Evolutionary conservation across 2,329 filamentous ascomycete genomes (phyloP), one percentile per base, ranked within the genome.

Genomic region (Fusarium acutatum): DNA sequence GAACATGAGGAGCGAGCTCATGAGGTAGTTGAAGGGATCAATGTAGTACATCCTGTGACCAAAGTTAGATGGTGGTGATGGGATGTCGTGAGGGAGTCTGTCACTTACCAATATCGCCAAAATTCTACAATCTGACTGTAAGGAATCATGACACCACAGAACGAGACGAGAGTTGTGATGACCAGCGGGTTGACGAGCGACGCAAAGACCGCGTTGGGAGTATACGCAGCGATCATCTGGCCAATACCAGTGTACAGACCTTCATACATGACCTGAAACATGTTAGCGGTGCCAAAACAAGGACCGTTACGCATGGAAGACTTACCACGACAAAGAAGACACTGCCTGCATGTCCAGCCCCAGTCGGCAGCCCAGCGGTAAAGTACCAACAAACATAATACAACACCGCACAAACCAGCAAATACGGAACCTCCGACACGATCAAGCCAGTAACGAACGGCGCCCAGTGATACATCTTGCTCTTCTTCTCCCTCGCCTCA

Each of bases 121-220:
- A 94, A 94, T 1, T 81, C 76, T 7, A 89, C 87, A 30, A 95
- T 86, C 41, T 87, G 86, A 0, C 77, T 77, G 70, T 91, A 93
- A 0, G 92, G 92, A 0, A 94, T 92, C 22, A 94, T 85, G 2
- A 94, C 91, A 68, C 93, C 93, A 74, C 92, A 94, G 83, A 95
- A 95, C 1, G 88, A 89, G 17, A 93, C 86, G 8, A 94, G 84
- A 44, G 89, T 80, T 77, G 86, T 85, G 58, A 91, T 81, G 12
- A 90, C 64, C 1, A 91, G 76, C 0, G 88, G 88, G 72, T 90
- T 90, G 69, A 86, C 85, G 5, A 91, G 83, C 0, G 87, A 83
- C 0, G 89, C 89, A 50, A 91, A 90, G 18, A 89, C 85, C 22
- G 86, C 88, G 68, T 90, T 91, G 1, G 89, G 89, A 0, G 89